Base-by-base conservation (phyloP, 306 rosid species). In the Sesbania bispinosa region DNA sequence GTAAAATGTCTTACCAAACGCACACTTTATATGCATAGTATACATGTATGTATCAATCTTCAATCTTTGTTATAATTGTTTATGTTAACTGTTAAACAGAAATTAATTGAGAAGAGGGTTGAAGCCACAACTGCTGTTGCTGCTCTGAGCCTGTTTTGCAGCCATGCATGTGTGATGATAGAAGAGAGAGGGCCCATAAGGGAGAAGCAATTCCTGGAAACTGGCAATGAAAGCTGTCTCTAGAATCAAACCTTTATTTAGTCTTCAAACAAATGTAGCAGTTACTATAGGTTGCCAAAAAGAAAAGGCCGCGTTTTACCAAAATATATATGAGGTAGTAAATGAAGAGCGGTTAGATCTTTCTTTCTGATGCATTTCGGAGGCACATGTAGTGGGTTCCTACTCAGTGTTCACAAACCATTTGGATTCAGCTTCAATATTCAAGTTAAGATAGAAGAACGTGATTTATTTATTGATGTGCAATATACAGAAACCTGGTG, bases 361-460 rank as follows among this genome's bases (percentile, higher is more conserved):
- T 24, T 64, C 50, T 60, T 47, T 46, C 36, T 47, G 42, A 33
- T 47, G 19, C 41, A 5, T 73, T 46, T 69, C 39, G 23, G 63
- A 23, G 16, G 52, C 63, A 36, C 52, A 14, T 53, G 52, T 38
- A 38, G 64, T 35, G 63, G 62, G 52, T 69, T n/a, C n/a, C n/a
- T n/a, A n/a, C n/a, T n/a, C n/a, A n/a, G n/a, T n/a, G n/a, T n/a
- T 36, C 61, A 67, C 61, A 29, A 27, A 5, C 11, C 5, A 2
- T 5, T 5, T 62, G 3, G 21, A 24, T 21, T 62, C 51, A 20
- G 33, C 29, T 39, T 62, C 33, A 57, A 29, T 23, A 29, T 57
- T 57, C 63, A 14, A 57, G 21, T 30, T 57, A 21, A 57, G 63
- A 29, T 26, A n/a, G n/a, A n/a, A n/a, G n/a, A n/a, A n/a, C n/a